These are phyloP conservation scores for Suhomyces yuchorum DNA, from an alignment of 1,139 yeast species.

Conservation along the genomic window DNA sequence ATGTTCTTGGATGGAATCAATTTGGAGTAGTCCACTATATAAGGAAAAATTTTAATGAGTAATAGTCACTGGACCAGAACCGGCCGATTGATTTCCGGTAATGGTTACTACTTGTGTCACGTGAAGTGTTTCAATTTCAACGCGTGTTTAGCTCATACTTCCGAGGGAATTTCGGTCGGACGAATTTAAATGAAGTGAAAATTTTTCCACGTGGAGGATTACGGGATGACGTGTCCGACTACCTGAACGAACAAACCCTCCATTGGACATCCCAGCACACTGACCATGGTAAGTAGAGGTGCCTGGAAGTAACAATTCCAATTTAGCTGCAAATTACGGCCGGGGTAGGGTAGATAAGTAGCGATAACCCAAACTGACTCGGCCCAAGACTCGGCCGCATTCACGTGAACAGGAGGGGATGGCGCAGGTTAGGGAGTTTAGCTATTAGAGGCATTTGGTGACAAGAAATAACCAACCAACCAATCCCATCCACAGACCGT, in stretches of 20 bases:
- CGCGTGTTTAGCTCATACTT: not conserved
- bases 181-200: slow-evolving; percentile 2
- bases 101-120: slow-evolving; percentile 4
- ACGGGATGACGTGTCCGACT: not conserved
- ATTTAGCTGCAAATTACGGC: slow-evolving; percentile 6
- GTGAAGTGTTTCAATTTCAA: slow-evolving; percentile 8
- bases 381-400: slow-evolving; percentile 8
- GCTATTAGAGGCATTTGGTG: no score
- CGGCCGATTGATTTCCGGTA: slow-evolving; percentile 7
- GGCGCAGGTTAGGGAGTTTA: no score
- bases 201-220: slow-evolving; percentile 7
- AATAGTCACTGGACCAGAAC: slow-evolving; percentile 9
- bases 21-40: slow-evolving; percentile 4
- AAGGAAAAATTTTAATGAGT: slow-evolving; percentile 15
- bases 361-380: slow-evolving; percentile 12
- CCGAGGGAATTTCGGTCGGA: slow-evolving; percentile 5
- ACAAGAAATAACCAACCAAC: no score
- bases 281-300: not conserved
- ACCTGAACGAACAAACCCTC: not conserved
- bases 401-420: slow-evolving; percentile 4
- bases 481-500: no score
- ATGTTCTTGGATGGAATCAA: not conserved
- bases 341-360: slow-evolving; percentile 11
- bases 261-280: not conserved
- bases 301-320: not conserved